Evolutionary conservation across 1,139 yeast species (phyloP).

Genomic region (Wickerhamiella pararugosa): DNA sequence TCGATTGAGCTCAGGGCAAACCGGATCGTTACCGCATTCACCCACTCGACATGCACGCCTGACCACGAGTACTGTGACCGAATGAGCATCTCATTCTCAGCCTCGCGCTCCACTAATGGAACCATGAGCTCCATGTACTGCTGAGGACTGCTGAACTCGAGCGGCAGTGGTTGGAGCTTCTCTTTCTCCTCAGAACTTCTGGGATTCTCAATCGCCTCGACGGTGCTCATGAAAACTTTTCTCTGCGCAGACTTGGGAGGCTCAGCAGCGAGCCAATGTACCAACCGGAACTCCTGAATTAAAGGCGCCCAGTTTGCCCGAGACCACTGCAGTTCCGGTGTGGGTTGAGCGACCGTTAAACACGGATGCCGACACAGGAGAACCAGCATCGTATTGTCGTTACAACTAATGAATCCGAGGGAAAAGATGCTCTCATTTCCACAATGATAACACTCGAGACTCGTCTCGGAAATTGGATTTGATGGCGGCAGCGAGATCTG

Average conservation of each 20-base stretch:
- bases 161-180: slow-evolving; percentile 52
- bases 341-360: slow-evolving; percentile 39
- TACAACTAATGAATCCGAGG: slow-evolving; percentile 80
- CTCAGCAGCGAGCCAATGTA: slow-evolving; percentile 65
- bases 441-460: slow-evolving; percentile 81
- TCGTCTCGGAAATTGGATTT: slow-evolving; percentile 72
- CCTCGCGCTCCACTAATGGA: slow-evolving; percentile 69
- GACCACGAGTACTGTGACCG: slow-evolving; percentile 72
- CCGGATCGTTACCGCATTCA: slow-evolving; percentile 32
- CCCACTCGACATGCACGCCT: slow-evolving; percentile 64
- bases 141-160: slow-evolving; percentile 70
- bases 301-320: slow-evolving; percentile 78
- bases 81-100: slow-evolving; percentile 58
- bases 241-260: slow-evolving; percentile 54
- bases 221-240: slow-evolving; percentile 10
- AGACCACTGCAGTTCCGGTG: slow-evolving; percentile 52
- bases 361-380: slow-evolving; percentile 82
- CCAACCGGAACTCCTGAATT: slow-evolving; percentile 62
- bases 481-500: slow-evolving; percentile 62
- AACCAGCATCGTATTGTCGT: slow-evolving; percentile 75
- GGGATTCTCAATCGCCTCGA: slow-evolving; percentile 37
- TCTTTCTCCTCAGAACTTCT: slow-evolving; percentile 38
- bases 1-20: slow-evolving; percentile 46
- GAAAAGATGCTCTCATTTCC: slow-evolving; percentile 70
- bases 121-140: slow-evolving; percentile 79